Base-by-base conservation (phyloP, 2,329 filamentous ascomycete species). In the Fusarium sp. region DNA sequence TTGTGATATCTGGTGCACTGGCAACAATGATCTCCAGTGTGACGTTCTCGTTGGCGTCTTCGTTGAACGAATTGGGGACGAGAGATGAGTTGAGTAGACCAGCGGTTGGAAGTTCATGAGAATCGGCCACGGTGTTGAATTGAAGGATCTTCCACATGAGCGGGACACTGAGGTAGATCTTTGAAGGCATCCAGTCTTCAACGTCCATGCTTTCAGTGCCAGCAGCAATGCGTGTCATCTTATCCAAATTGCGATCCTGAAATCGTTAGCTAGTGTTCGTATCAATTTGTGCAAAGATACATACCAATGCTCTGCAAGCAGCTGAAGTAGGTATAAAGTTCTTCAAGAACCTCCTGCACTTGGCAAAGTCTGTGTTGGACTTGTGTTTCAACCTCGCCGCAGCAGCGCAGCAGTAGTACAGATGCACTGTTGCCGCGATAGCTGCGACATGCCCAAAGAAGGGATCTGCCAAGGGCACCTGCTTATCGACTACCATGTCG, bases 81-180 rank as follows among this genome's bases (percentile, higher is more conserved):
- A 85, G 79, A 0, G 83, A 83, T 2, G 78, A 70, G 56, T 84
- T 80, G 3, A 85, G 76, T 4, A 86, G 73, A 5, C 82, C 80
- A 4, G 78, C 76, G 0, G 75, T 74, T 1, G 81, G 75, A 2
- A 76, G 73, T 14, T 80, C 78, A 7, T 77, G 77, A 2, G 78
- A 73, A 19, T 81, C 78, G 0, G 79, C 75, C 9, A 76, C 77
- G 31, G 77, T 84, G 69, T 82, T 84, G 70, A 85, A 82, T 55
- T 85, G 83, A 6, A 86, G 72, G 11, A 85, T 82, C 38, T 84
- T 82, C 84, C 84, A 86, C 84, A 86, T 85, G 6, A 86, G 69
- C 2, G 83, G 82, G 1, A 85, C 82, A 61, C 83, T 85, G 36
- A 86, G 83, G 65, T 85, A 82, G 46, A 86, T 85, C 47, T 83